Evolutionary conservation across 495 filamentous ascomycete species (phyloP).

Genomic region (Glonium stellatum): DNA sequence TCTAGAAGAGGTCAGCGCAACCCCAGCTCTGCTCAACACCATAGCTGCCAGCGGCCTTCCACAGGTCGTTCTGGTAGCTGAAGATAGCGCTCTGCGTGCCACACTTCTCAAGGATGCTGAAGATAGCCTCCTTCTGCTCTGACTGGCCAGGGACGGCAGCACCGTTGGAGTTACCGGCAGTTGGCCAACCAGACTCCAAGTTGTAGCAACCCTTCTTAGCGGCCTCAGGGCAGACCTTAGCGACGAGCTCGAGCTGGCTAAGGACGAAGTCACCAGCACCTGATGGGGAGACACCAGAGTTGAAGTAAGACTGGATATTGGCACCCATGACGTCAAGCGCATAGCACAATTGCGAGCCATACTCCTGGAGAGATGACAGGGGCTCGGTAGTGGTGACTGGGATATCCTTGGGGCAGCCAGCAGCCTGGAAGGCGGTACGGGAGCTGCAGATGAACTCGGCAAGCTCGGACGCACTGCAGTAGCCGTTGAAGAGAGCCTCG

Average conservation of each 20-base stretch:
- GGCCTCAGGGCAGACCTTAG: slow-evolving; percentile 52
- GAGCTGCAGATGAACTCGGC: slow-evolving; percentile 56
- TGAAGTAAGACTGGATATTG: slow-evolving; percentile 95
- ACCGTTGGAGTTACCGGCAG: slow-evolving; percentile 59
- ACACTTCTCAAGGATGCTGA: slow-evolving; percentile 51
- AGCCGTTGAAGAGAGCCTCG: slow-evolving; percentile 73
- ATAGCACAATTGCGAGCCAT: slow-evolving; percentile 55
- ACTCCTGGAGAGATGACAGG: slow-evolving; percentile 57
- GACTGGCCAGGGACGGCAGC: slow-evolving; percentile 55
- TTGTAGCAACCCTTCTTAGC: slow-evolving; percentile 54
- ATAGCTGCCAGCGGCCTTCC: slow-evolving; percentile 68
- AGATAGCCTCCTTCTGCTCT: slow-evolving; percentile 68
- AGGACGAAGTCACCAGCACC: slow-evolving; percentile 68
- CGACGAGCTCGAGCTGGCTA: slow-evolving; percentile 58
- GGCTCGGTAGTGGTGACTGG: slow-evolving; percentile 81
- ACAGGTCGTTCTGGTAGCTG: slow-evolving; percentile 69
- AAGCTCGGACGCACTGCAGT: slow-evolving; percentile 54
- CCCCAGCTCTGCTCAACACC: slow-evolving; percentile 72
- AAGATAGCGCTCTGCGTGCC: slow-evolving; percentile 64
- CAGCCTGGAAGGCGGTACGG: slow-evolving; percentile 38
- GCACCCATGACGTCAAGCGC: slow-evolving; percentile 69
- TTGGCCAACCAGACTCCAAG: slow-evolving; percentile 91
- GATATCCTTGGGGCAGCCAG: slow-evolving; percentile 66
- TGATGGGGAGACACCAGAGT: slow-evolving; percentile 51
- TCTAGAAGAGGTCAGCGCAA: slow-evolving; percentile 22